phyloP scores from a whole-genome alignment of 331 rosid species.

The Arachis monticola region DNA sequence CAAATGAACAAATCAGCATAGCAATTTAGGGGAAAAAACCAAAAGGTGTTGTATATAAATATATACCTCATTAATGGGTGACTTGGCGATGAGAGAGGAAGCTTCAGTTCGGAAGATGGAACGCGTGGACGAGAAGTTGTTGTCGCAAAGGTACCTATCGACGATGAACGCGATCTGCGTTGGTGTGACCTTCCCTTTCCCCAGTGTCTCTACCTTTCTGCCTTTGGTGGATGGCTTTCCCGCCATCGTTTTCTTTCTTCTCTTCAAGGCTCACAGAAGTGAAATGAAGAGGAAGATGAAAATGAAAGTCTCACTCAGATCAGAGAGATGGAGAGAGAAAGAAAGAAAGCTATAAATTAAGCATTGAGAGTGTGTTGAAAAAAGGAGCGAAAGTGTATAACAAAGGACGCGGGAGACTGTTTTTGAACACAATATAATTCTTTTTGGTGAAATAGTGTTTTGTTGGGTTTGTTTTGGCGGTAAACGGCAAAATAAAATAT shows the following conservation, averaged over 20 bases:
- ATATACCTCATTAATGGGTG: slow-evolving; percentile 66
- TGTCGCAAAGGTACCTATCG: slow-evolving; percentile 73
- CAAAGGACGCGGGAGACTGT: not conserved
- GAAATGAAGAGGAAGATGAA: not conserved
- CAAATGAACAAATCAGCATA: not conserved
- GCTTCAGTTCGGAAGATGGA: slow-evolving; percentile 71
- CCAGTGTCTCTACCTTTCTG: slow-evolving; percentile 49
- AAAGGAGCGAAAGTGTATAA: not conserved
- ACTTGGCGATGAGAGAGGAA: slow-evolving; percentile 68
- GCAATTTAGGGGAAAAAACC: not conserved
- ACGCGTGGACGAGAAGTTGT: slow-evolving; percentile 65
- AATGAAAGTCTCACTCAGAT: not conserved
- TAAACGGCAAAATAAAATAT: not conserved
- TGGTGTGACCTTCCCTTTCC: slow-evolving; percentile 70
- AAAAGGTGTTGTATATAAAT: not conserved
- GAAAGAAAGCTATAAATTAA: too few relatives aligned
- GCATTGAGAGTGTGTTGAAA: not conserved
- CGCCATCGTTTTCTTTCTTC: slow-evolving; percentile 43
- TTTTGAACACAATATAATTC: not conserved
- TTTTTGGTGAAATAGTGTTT: not conserved
- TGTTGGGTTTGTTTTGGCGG: not conserved
- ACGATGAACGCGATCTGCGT: slow-evolving; percentile 84
- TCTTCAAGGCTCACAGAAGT: not conserved
- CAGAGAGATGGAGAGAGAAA: not conserved
- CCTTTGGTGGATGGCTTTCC: slow-evolving; percentile 67